Percentiles rank a stretch among this genome's conserved stretches.
Conservation (phyloP, 352 stramenopile species). For the Pythium grandisporangium region DNA sequence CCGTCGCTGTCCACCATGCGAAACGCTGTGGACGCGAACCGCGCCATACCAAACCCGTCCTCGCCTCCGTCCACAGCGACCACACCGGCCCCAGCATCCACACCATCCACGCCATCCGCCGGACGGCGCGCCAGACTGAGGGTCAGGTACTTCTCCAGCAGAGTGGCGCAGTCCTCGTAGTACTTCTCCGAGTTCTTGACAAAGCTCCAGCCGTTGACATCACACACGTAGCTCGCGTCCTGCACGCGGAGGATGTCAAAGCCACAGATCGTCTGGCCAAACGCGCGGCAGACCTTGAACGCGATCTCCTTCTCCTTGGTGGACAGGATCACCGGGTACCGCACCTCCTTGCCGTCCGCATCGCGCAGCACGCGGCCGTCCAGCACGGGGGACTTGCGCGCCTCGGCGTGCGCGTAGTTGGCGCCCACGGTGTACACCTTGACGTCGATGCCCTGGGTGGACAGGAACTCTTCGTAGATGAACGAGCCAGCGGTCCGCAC, state of each 20-base stretch:
- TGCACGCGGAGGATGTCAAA: conserved; percentile 98
- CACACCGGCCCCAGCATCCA: too few species aligned
- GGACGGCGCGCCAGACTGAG: conserved; percentile 46
- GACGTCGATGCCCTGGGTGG: conserved; percentile 99
- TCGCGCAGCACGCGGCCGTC: conserved; percentile 98
- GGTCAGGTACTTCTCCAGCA: conserved; percentile 84
- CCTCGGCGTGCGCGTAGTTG: conserved; percentile 99
- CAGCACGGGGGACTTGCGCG: conserved; percentile 98
- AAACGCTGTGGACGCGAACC: conserved; percentile 58
- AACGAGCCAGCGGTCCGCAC: conserved; percentile 89
- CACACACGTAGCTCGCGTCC: conserved; percentile 95
- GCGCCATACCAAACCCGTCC: conserved; percentile 42
- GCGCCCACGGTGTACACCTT: conserved; percentile 99
- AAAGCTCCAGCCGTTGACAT: conserved; percentile 99
- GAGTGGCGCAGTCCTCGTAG: conserved; percentile 96
- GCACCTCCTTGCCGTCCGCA: conserved; percentile 96
- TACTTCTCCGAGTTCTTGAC: conserved; percentile 99
- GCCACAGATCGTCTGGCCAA: conserved; percentile 94
- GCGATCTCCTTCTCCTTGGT: conserved; percentile 98
- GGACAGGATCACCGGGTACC: conserved; percentile 99
- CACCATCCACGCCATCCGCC: too few species aligned
- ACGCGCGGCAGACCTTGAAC: conserved; percentile 75
- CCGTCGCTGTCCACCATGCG: conserved; percentile 45
- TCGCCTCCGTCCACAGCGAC: too few species aligned
- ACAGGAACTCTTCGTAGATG: conserved; percentile 98